Evolutionary conservation across 208 protist genomes (phyloP), one percentile per base, ranked within the genome.

Genomic region (Angomonas desouzai): DNA sequence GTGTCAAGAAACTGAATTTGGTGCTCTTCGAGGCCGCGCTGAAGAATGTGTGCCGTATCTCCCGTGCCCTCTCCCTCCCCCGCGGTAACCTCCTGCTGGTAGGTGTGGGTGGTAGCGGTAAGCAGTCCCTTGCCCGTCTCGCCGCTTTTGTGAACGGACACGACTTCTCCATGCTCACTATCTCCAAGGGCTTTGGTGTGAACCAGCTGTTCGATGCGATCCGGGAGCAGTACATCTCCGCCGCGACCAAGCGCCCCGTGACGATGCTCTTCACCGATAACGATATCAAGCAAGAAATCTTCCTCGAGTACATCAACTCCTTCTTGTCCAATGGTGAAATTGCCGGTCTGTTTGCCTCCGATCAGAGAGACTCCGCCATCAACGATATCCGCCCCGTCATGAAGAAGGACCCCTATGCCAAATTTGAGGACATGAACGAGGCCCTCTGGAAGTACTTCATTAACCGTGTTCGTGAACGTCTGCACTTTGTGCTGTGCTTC

Each of bases 291-390:
- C 83, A 98, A 64, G 97, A 99, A 73, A 85, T 93, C 45, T 99
- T 99, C 84, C 85, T 99, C 22, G 97, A 99, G 85, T 98, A 98
- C 81, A 98, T 99, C 81, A 99, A 99, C 85, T 97, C 92, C 64
- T 96, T 97, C 76, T 69, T 97, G 38, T 97, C 91, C 23, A 96
- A 94, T 66, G 93, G 93, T 76, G 91, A 97, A 66, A 94, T 99
- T 72, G 89, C 98, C n/a, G 93, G 94, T 47, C 83, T 99, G n/a
- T 99, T 99, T 78, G 78, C 93, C 9, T 98, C 94, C 56, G 98
- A 99, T 75, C 97, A 99, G 78, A 74, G 93, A 51, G 97, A 99
- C 72, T 90, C 89, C 18, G 97, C 98, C 55, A 91, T 98, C 70
- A 96, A 94, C 72, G 97, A 99, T 59, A 73, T 99, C 30, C 87